A percentile compares a stretch with the other conserved stretches of the same genome.
phyloP scores from a whole-genome alignment of 2,329 filamentous ascomycete species.

The Colletotrichum higginsianum region DNA sequence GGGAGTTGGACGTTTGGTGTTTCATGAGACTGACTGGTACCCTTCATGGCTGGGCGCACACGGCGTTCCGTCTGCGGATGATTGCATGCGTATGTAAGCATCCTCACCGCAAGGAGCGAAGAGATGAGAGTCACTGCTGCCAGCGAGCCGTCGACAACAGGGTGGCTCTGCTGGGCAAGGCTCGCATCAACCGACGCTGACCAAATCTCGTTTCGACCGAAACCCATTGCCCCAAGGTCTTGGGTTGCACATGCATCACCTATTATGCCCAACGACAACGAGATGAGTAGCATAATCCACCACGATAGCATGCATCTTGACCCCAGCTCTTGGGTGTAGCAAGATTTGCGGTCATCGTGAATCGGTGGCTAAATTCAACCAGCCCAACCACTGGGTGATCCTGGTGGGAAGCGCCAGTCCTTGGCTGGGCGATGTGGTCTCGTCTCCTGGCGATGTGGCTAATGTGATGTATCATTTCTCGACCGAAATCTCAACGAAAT shows the following conservation, averaged over 20 bases:
- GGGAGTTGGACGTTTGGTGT: slow-evolving; percentile 4
- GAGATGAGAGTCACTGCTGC: background rate
- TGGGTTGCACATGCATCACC: too few relatives aligned
- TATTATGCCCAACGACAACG: too few relatives aligned
- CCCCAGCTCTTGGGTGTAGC: background rate
- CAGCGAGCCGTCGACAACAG: background rate
- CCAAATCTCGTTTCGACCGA: too few relatives aligned
- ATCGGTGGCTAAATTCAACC: background rate
- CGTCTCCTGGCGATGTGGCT: slow-evolving; percentile 18
- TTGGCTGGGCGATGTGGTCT: slow-evolving; percentile 12
- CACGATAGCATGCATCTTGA: too few relatives aligned
- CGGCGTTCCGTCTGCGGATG: slow-evolving; percentile 12
- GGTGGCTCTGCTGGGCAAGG: background rate
- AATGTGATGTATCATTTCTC: slow-evolving; percentile 31
- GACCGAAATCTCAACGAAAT: slow-evolving; percentile 9
- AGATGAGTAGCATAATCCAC: too few relatives aligned
- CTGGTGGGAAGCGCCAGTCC: background rate
- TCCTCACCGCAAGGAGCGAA: slow-evolving; percentile 29
- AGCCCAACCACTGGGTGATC: slow-evolving; percentile 3
- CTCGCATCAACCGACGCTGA: background rate
- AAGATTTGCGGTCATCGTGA: slow-evolving; percentile 1
- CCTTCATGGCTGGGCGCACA: background rate
- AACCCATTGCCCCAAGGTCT: too few relatives aligned
- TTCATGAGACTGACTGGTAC: background rate
- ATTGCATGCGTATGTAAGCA: slow-evolving; percentile 25